Evolutionary conservation across 2,329 filamentous ascomycete species (phyloP), one percentile per base, ranked within the genome.

Genomic region (Amesomyces nigricolor): DNA sequence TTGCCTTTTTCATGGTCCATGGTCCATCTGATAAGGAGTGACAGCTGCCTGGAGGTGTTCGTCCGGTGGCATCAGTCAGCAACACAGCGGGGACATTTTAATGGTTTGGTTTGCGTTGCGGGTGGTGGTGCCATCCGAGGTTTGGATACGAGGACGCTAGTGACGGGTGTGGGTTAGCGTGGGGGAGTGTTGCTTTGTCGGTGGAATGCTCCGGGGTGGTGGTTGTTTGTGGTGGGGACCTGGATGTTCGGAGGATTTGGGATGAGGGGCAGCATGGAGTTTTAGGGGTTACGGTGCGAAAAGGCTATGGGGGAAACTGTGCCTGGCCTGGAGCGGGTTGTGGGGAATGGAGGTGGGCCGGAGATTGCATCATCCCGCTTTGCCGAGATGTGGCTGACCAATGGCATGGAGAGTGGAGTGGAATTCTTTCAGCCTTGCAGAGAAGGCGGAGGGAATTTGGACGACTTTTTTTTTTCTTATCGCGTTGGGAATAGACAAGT

Each of bases 361-460:
- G 45, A n/a, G n/a, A 30, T 53, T 57, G 47, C 58, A 61, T 58
- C 53, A 54, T 54, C 48, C 58, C 44, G 47, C 44, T 6, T 37
- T 46, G 29, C 16, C 43, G 17, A 37, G 8, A 5, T 10, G 7
- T 26, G n/a, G 8, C 17, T 16, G 46, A 16, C 59, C 54, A 61
- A 60, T 60, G 29, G 7, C 14, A 4, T 2, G 13, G 4, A 11
- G 14, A n/a, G 13, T 10, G 7, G 2, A 16, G 5, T 44, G 19
- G 30, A 11, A 22, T 16, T 47, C 42, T 14, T 6, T 60, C 59
- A 63, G 61, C 61, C 59, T 63, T 62, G 61, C 58, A 53, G 55
- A 54, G 32, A 57, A 62, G 61, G 59, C 59, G 50, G 30, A 40
- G 8, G 45, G 4, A 30, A 22, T 30, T 37, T 40, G 32, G 37